phyloP scores from a whole-genome alignment of 345 rosid species.

The Hibiscus trionum region DNA sequence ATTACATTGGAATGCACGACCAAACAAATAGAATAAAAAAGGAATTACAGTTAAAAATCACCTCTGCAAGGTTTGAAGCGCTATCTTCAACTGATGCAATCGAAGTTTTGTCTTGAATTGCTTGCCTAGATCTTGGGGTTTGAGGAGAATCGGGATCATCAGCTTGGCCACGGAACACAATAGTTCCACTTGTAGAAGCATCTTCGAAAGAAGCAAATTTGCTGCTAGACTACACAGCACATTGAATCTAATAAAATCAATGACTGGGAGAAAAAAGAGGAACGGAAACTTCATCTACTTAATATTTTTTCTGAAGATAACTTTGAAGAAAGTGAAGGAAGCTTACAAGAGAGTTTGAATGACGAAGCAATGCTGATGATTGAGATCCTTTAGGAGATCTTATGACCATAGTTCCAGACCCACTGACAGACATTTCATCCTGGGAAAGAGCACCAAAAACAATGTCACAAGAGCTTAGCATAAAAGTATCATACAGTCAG shows the following conservation, averaged over 20 bases:
- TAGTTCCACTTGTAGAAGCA: constrained; percentile 90
- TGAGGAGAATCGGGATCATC: constrained; percentile 82
- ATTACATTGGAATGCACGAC: not conserved
- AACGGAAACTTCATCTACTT: not conserved
- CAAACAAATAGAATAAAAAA: not conserved
- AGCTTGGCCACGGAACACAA: constrained; percentile 73
- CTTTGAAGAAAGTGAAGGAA: constrained; percentile 3
- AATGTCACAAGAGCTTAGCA: not conserved
- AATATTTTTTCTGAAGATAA: not conserved
- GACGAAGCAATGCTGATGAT: constrained; percentile 49
- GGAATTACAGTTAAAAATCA: constrained; percentile 11
- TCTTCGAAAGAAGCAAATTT: constrained; percentile 64
- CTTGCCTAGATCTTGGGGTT: constrained; percentile 85
- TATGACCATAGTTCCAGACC: constrained; percentile 87
- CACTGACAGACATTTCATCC: constrained; percentile 67
- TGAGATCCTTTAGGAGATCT: constrained; percentile 70
- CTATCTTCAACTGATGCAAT: constrained; percentile 88
- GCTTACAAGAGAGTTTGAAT: constrained; percentile 56
- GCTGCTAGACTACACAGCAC: constrained; percentile 63
- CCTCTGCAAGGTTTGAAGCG: constrained; percentile 86
- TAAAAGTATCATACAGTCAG: not conserved
- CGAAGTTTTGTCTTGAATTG: constrained; percentile 73
- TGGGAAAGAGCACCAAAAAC: constrained; percentile 30
- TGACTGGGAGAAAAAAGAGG: constrained; percentile 10
- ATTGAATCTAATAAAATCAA: constrained; percentile 29